Base-by-base conservation (phyloP, 805 yeast genomes). In the Yamadazyma ubonensis region DNA sequence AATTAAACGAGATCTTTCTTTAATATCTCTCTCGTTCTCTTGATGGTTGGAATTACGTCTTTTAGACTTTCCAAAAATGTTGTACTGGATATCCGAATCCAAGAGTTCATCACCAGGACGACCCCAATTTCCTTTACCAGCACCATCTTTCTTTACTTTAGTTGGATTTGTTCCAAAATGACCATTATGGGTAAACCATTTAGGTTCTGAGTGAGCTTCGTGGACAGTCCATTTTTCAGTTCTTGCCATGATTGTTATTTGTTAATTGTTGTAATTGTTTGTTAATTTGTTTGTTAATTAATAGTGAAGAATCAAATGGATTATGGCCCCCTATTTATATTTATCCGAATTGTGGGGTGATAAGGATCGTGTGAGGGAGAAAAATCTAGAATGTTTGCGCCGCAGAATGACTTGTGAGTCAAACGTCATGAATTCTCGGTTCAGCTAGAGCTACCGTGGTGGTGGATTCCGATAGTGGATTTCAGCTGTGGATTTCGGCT, bases 101-200 rank as follows among this genome's bases (percentile, higher is more conserved):
- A 76, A 72, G 45, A 85, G 58, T 53, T 87, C 96, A 51, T 86
- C 95, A 21, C 89, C 91, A 6, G 79, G 74, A 44, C 71, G 67
- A 31, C 97, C 97, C 96, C 96, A 87, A 55, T 88, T 88, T 49
- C 81, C 83, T 52, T 79, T 81, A 33, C 97, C 97, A 23, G 83
- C 83, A 36, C 97, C 97, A 43, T 75, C 74, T 59, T 86, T 87
- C 76, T 87, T 87, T 41, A 84, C 77, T 53, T 79, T 77, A 55
- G 79, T 80, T 40, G 96, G 96, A 46, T 82, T 79, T 39, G 78
- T 73, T 52, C 83, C 81, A 45, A 61, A 61, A 54, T 75, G 74
- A 14, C 95, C 95, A 53, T 77, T 76, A 58, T 83, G 90, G 41
- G 90, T 83, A 61, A 88, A 89, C 77, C 77, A 87, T 57, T 77